phyloP scores from a whole-genome alignment of 225 moss, liverwort and hornwort species.

The Pseudisothecium myosuroides region DNA sequence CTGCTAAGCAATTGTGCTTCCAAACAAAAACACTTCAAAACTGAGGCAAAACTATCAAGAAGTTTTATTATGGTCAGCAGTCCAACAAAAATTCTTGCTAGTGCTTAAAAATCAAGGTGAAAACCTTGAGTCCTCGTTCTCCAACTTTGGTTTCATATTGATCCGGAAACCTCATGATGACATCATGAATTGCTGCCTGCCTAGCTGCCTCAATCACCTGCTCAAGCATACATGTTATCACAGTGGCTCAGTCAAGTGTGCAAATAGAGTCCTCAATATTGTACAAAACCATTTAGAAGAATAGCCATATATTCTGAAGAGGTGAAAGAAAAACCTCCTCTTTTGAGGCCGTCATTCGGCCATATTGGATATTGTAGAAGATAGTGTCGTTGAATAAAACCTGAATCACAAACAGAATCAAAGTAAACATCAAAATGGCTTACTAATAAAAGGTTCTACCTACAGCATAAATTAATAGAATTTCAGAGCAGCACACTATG shows the following conservation, averaged over 20 bases:
- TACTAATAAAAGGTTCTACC: not conserved
- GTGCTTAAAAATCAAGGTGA: not conserved
- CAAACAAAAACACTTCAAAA: not conserved
- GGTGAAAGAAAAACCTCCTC: constrained; percentile 62
- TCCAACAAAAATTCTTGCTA: not conserved
- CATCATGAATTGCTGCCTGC: constrained; percentile 94
- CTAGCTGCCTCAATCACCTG: constrained; percentile 90
- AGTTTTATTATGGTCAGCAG: not conserved
- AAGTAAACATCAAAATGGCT: not conserved
- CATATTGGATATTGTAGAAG: constrained; percentile 95
- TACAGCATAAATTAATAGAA: not conserved
- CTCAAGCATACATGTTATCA: not conserved
- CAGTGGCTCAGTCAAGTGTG: not conserved
- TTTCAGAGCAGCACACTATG: not conserved
- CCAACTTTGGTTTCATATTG: constrained; percentile 84
- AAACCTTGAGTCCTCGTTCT: constrained; percentile 92
- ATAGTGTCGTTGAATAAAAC: constrained; percentile 95
- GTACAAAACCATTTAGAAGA: not conserved
- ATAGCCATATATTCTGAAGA: not conserved
- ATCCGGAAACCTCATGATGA: constrained; percentile 77
- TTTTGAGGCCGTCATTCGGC: constrained; percentile 75
- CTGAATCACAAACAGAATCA: constrained; percentile 20
- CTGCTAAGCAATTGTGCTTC: not conserved
- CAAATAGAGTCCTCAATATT: not conserved
- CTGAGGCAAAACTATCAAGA: not conserved